Evolutionary conservation across 495 filamentous ascomycete species (phyloP).

Genomic region (Choiromyces venosus): DNA sequence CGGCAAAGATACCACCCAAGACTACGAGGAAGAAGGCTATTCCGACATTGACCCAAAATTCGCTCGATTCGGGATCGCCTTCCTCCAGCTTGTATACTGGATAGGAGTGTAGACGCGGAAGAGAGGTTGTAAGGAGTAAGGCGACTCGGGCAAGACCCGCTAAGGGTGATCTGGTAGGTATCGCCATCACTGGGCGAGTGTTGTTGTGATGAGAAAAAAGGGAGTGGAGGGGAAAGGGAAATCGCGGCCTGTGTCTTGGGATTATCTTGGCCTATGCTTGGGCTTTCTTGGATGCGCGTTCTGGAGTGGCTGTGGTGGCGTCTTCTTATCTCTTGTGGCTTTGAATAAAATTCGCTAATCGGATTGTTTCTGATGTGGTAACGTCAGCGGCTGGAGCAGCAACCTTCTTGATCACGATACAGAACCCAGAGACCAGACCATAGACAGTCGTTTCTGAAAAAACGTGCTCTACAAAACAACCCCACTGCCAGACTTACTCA

Average conservation of each 20-base stretch:
- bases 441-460: neutral
- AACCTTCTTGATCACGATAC: neutral
- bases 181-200: neutral
- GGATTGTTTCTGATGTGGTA: neutral
- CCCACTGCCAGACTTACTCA: neutral
- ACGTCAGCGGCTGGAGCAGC: neutral
- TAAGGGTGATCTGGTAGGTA: neutral
- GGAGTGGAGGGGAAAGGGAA: neutral
- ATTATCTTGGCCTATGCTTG: neutral
- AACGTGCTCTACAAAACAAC: neutral
- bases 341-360: neutral
- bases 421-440: neutral
- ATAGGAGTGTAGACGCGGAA: constrained; percentile 33
- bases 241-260: neutral
- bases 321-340: neutral
- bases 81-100: constrained; percentile 42
- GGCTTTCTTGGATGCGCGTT: neutral
- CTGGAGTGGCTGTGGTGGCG: neutral
- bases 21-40: constrained; percentile 70
- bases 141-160: constrained; percentile 18
- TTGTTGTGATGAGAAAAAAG: neutral
- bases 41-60: constrained; percentile 64
- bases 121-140: constrained; percentile 15
- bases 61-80: constrained; percentile 48
- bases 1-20: constrained; percentile 88